These are phyloP conservation scores for Silene vulgaris DNA, from an alignment of 179 eudicot species.

Conservation along the genomic window DNA sequence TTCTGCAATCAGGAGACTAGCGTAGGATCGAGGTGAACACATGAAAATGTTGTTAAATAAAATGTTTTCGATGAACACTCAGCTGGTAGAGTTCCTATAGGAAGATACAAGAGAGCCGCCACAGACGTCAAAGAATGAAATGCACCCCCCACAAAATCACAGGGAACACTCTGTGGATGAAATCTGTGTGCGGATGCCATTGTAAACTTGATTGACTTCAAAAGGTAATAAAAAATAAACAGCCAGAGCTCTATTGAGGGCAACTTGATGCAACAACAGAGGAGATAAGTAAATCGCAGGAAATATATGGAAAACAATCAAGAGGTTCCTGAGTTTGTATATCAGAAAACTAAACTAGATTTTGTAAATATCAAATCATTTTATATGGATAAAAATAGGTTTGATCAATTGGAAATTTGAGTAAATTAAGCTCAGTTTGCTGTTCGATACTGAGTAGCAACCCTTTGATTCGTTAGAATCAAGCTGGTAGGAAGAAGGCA, in stretches of 20 bases:
- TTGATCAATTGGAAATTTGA: neutral
- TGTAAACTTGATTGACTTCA: neutral
- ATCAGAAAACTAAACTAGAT: neutral
- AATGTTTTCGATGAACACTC: conserved; percentile 16
- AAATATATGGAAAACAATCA: neutral
- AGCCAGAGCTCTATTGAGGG: neutral
- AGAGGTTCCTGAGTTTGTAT: neutral
- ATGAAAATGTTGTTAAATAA: conserved; percentile 19
- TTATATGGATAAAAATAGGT: neutral
- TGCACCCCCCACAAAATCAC: neutral
- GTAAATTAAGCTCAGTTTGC: no score
- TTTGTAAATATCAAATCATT: neutral
- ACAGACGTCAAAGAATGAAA: neutral
- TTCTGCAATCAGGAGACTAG: conserved; percentile 29
- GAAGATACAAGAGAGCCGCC: conserved; percentile 12
- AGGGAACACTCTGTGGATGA: neutral
- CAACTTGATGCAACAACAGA: neutral
- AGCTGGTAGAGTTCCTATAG: conserved; percentile 4
- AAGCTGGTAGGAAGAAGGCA: neutral
- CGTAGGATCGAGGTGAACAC: conserved; percentile 21
- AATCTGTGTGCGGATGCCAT: neutral
- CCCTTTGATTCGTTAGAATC: neutral
- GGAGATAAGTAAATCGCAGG: neutral
- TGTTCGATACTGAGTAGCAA: neutral
- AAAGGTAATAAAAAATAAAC: neutral